Conservation (phyloP, 768 basidiomycete genomes). For the Trametes elegans region DNA sequence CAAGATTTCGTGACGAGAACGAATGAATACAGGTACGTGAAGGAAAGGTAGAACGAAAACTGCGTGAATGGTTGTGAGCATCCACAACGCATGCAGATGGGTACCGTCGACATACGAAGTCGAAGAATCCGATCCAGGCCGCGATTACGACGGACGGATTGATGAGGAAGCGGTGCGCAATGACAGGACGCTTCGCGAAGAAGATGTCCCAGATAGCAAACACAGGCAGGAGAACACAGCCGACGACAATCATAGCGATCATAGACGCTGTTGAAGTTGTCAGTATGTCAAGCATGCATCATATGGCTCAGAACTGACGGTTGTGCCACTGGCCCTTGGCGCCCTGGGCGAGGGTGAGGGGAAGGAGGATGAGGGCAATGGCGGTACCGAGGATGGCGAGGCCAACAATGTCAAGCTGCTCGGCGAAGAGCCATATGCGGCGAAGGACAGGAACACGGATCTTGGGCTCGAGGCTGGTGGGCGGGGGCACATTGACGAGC, state of each 20-base stretch:
- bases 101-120: slow-evolving; percentile 21
- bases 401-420: slow-evolving; percentile 32
- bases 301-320: slow-evolving; percentile 20
- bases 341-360: slow-evolving; percentile 28
- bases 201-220: slow-evolving; percentile 34
- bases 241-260: slow-evolving; percentile 33
- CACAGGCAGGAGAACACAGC: slow-evolving; percentile 27
- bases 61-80: slow-evolving; percentile 29
- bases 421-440: slow-evolving; percentile 23
- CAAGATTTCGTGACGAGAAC: slow-evolving; percentile 36
- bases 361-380: slow-evolving; percentile 32
- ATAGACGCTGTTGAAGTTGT: slow-evolving; percentile 27
- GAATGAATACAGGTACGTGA: slow-evolving; percentile 72
- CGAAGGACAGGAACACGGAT: slow-evolving; percentile 46
- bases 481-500: slow-evolving; percentile 37
- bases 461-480: slow-evolving; percentile 59
- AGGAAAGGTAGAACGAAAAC: slow-evolving; percentile 68
- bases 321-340: slow-evolving; percentile 28
- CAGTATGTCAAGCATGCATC: neutral
- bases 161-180: slow-evolving; percentile 33
- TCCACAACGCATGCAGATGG: neutral
- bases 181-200: slow-evolving; percentile 33
- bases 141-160: slow-evolving; percentile 36
- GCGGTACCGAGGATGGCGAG: slow-evolving; percentile 31
- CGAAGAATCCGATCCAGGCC: slow-evolving; percentile 28